Evolutionary conservation across 176 grass and related monocot genomes (phyloP).

Genomic region (Oryza rufipogon): DNA sequence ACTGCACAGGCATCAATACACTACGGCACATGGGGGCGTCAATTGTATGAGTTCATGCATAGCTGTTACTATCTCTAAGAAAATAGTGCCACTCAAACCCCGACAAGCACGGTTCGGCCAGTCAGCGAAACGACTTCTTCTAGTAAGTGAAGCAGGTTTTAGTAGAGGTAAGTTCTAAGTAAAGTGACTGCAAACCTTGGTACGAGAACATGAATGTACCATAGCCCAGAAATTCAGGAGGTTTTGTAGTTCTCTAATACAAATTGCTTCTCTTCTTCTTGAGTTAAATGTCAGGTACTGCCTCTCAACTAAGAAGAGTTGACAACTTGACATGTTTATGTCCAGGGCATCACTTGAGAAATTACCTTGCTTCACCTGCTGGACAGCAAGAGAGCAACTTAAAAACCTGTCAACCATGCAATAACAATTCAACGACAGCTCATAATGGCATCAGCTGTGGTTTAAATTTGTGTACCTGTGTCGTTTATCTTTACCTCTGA

Average conservation of each 20-base stretch:
- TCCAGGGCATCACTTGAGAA: background rate
- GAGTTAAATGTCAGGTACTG: background rate
- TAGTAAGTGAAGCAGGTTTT: background rate
- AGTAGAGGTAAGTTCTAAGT: background rate
- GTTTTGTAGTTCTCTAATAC: background rate
- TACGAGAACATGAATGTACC: background rate
- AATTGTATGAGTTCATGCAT: background rate
- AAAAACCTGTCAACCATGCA: background rate
- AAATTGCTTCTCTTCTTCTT: background rate
- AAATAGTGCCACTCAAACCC: background rate
- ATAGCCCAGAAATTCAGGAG: background rate
- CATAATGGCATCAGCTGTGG: background rate
- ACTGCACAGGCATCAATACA: background rate
- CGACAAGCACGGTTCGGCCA: too few species aligned
- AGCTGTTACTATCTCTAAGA: background rate
- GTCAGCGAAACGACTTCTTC: background rate
- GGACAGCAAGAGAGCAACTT: conserved; percentile 4
- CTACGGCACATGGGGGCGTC: background rate
- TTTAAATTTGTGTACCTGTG: conserved; percentile 9
- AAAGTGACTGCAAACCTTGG: background rate
- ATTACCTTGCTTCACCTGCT: background rate
- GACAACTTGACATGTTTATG: background rate
- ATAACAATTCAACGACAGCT: conserved; percentile 23
- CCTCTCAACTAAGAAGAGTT: background rate
- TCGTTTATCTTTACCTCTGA: background rate